phyloP scores from a whole-genome alignment of 176 grass and related monocot genomes.

The Carex scoparia region DNA sequence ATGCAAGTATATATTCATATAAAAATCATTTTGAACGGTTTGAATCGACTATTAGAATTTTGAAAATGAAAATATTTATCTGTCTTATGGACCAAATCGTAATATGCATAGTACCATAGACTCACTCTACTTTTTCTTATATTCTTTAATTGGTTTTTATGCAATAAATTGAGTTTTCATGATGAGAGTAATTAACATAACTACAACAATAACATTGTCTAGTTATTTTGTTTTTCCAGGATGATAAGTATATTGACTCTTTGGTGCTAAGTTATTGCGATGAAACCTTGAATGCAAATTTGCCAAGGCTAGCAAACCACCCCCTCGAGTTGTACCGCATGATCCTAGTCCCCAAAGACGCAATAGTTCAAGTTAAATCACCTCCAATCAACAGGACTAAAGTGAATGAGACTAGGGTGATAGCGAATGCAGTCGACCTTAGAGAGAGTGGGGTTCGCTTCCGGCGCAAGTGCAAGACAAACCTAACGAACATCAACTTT shows the following conservation, averaged over 20 bases:
- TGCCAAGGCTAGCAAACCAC: neutral
- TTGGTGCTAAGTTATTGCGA: conserved; percentile 5
- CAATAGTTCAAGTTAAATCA: neutral
- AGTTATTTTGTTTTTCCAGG: neutral
- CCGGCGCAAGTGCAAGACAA: neutral
- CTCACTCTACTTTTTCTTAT: too few species aligned
- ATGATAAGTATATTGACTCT: neutral
- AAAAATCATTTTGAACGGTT: too few species aligned
- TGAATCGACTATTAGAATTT: too few species aligned
- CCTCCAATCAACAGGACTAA: neutral
- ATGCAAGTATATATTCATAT: too few species aligned
- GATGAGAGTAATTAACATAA: neutral
- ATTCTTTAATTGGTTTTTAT: neutral
- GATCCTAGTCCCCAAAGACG: neutral
- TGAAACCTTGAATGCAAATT: neutral
- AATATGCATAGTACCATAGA: too few species aligned
- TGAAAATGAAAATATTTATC: neutral
- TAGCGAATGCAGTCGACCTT: conserved; percentile 11
- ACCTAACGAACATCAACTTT: conserved; percentile 20
- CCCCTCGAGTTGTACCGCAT: conserved; percentile 22
- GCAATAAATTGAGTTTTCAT: neutral
- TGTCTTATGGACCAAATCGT: too few species aligned
- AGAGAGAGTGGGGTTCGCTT: conserved; percentile 14
- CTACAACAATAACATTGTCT: neutral
- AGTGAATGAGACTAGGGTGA: neutral